Percentiles rank a stretch among this genome's conserved stretches.
Conservation (phyloP, 2,329 filamentous ascomycete species). For the Pezicula carpinea region DNA sequence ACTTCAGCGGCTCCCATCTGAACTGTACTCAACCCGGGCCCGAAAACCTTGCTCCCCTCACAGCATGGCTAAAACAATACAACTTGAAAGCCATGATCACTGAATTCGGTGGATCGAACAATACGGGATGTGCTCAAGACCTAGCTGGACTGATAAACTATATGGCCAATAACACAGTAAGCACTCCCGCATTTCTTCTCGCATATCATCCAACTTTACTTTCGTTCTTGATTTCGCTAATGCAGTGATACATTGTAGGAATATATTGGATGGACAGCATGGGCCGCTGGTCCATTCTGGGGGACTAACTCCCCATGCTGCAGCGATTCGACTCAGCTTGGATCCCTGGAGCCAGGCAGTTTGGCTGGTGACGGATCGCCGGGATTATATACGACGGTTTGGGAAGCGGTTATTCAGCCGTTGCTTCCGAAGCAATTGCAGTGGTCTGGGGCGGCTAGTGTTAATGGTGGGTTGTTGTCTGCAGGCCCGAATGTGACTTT, state of each 20-base stretch:
- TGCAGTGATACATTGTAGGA: constrained; percentile 19
- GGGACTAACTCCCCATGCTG: constrained; percentile 38
- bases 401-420: constrained; percentile 39
- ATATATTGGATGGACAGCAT: constrained; percentile 48
- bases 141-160: constrained; percentile 39
- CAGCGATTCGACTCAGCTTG: constrained; percentile 35
- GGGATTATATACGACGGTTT: constrained; percentile 42
- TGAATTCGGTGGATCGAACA: constrained; percentile 43
- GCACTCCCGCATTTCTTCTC: no score
- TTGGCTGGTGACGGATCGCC: constrained; percentile 36
- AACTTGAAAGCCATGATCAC: constrained; percentile 44
- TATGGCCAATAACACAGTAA: constrained; percentile 35
- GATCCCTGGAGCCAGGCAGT: constrained; percentile 43
- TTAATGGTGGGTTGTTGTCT: constrained; percentile 14
- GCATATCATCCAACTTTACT: no score
- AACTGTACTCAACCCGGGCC: constrained; percentile 36
- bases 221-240: no score
- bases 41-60: constrained; percentile 36
- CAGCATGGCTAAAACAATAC: constrained; percentile 40
- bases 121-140: constrained; percentile 36
- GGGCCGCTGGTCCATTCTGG: constrained; percentile 47
- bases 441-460: constrained; percentile 27
- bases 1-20: constrained; percentile 40
- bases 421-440: constrained; percentile 37
- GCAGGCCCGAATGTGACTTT: no score